phyloP scores from a whole-genome alignment of 2,329 filamentous ascomycete species.

The Aureobasidium sp. region DNA sequence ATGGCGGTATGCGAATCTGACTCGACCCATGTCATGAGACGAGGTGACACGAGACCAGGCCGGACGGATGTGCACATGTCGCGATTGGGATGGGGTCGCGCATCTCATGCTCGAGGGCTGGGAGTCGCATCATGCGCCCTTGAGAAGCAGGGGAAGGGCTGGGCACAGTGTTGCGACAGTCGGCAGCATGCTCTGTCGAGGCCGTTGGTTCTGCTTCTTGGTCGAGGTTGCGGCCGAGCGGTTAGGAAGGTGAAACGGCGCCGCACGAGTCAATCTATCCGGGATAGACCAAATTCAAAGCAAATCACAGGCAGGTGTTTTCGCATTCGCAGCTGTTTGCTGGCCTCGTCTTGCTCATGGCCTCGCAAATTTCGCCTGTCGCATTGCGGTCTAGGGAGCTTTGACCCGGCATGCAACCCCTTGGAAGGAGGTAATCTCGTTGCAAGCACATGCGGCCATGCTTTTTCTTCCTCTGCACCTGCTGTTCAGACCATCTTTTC shows the following conservation, averaged over 20 bases:
- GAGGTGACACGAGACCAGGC: neutral
- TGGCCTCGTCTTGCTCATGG: neutral
- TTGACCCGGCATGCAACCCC: constrained; percentile 4
- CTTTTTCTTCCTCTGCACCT: constrained; percentile 11
- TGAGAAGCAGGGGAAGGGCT: constrained; percentile 7
- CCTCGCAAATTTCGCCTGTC: constrained; percentile 4
- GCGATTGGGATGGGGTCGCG: neutral
- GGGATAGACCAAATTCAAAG: constrained; percentile 2
- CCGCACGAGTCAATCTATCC: constrained; percentile 11
- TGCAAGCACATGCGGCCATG: constrained; percentile 11
- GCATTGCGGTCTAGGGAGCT: neutral
- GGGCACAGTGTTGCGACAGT: neutral
- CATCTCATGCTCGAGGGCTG: constrained; percentile 3
- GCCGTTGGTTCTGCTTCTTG: neutral
- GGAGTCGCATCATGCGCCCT: neutral
- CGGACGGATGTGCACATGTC: neutral
- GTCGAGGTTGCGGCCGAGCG: constrained; percentile 7
- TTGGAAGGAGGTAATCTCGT: constrained; percentile 12
- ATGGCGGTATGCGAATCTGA: constrained; percentile 3
- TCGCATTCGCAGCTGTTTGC: neutral
- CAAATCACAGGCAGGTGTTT: constrained; percentile 2
- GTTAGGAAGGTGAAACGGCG: constrained; percentile 10
- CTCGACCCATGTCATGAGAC: constrained; percentile 9
- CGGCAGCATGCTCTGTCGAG: neutral
- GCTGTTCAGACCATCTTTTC: constrained; percentile 6